phyloP scores from a whole-genome alignment of 2,329 filamentous ascomycete species.

The Beauveria sp. region DNA sequence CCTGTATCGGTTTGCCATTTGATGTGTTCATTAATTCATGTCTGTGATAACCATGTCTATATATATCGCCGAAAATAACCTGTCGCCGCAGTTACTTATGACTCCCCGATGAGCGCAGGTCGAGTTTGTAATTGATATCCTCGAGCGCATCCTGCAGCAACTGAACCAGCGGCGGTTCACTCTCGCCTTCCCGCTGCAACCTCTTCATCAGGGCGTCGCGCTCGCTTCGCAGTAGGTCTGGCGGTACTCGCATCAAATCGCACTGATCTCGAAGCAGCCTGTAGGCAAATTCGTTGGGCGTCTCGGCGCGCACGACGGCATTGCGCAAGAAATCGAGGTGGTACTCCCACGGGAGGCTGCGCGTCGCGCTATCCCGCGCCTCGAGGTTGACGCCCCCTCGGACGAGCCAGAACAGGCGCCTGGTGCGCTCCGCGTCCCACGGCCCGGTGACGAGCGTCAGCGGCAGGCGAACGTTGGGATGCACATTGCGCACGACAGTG shows the following conservation, averaged over 20 bases:
- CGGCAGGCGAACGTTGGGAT: constrained; percentile 32
- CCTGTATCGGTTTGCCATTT: not conserved
- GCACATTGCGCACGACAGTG: constrained; percentile 24
- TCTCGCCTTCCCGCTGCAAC: constrained; percentile 24
- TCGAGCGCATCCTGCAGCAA: constrained; percentile 18
- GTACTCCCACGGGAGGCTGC: constrained; percentile 30
- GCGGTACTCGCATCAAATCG: constrained; percentile 22
- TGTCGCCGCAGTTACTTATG: not conserved
- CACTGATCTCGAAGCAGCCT: constrained; percentile 24
- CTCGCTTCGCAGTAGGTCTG: constrained; percentile 21
- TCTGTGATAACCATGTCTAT: not conserved
- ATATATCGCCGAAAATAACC: not conserved
- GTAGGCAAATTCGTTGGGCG: constrained; percentile 22
- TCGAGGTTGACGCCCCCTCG: constrained; percentile 29
- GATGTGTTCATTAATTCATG: not conserved
- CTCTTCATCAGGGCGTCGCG: constrained; percentile 20
- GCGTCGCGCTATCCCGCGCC: constrained; percentile 17
- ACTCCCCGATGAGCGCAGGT: not conserved
- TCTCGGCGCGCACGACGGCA: constrained; percentile 23
- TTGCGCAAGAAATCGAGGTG: constrained; percentile 30
- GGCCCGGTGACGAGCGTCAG: constrained; percentile 32
- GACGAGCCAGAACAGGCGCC: constrained; percentile 39
- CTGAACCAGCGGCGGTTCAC: constrained; percentile 14
- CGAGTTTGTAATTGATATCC: constrained; percentile 10
- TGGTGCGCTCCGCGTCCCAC: constrained; percentile 30